Base-by-base conservation (phyloP, 805 yeast genomes). In the Wickerhamomyces alni region DNA sequence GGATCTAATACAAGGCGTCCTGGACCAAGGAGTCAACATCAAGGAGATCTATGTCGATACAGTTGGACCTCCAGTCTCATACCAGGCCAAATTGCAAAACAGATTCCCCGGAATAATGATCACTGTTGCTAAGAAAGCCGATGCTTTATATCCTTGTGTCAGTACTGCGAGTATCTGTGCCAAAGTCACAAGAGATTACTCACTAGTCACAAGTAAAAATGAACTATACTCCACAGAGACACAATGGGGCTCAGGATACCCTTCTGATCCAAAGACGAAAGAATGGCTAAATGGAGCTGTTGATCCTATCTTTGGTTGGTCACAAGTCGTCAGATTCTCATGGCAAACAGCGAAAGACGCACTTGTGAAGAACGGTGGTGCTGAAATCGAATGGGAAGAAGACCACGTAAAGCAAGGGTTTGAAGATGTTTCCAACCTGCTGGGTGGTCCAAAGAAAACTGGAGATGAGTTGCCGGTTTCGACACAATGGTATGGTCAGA, bases 111-210 rank as follows among this genome's bases (percentile, higher is more conserved):
- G 56, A 0, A 63, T 85, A 17, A 73, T 72, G 43, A 73, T 93
- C 22, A 82, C 87, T 0, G 99, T 93, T 7, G 77, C 95, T 8
- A 93, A 93, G 56, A 93, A 93, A 57, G 99, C 99, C 0, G 99
- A 93, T 65, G 80, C 96, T 16, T 57, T 87, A 16, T 93, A 72
- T 57, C 96, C 98, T 1, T 80, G 87, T 39, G 99, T 93, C 8
- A 83, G 95, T 57, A 85, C 94, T 1, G 99, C 99, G 0, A 83
- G 95, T 17, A 86, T 93, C 35, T 89, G 89, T 34, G 99, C 99
- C 9, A 93, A 93, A 57, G 99, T 93, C 7, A 88, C 98, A 0
- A 74, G 99, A 55, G 99, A 93, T 58, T 61, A 75, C 34, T 70
- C 75, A 31, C 61, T 84, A 44, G 48, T 62, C 26, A 52, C 58